phyloP scores from a whole-genome alignment of 1,284 basidiomycete genomes.

The Sporisorium graminicola region DNA sequence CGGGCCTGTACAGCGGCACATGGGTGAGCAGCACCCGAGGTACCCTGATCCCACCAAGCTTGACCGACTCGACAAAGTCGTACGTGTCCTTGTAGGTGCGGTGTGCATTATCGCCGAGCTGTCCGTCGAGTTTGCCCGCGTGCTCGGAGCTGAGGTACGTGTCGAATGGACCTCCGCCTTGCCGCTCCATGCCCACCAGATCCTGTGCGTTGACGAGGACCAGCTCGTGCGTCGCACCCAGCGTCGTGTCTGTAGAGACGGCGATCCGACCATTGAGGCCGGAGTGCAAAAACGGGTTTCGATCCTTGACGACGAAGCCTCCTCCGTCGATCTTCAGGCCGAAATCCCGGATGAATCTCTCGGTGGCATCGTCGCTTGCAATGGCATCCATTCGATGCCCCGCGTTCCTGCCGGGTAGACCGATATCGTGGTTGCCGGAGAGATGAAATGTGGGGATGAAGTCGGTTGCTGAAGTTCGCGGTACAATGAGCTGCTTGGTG shows the following conservation, averaged over 20 bases:
- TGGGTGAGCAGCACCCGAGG: conserved; percentile 59
- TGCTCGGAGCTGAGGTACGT: conserved; percentile 27
- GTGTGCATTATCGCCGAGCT: conserved; percentile 41
- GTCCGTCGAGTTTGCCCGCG: conserved; percentile 39
- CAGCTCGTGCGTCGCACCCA: conserved; percentile 57
- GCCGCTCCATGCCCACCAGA: conserved; percentile 58
- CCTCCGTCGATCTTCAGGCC: conserved; percentile 32
- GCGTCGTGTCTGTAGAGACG: conserved; percentile 23
- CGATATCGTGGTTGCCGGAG: conserved; percentile 62
- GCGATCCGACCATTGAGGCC: conserved; percentile 55
- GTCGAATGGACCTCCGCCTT: conserved; percentile 38
- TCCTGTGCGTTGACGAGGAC: conserved; percentile 55
- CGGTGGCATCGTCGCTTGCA: conserved; percentile 33
- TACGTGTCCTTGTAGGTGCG: conserved; percentile 39
- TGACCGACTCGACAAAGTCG: conserved; percentile 46
- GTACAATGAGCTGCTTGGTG: conserved; percentile 27
- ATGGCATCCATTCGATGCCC: conserved; percentile 18
- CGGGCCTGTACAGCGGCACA: conserved; percentile 51
- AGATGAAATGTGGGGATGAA: conserved; percentile 49
- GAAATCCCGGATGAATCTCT: conserved; percentile 35
- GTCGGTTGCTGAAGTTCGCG: conserved; percentile 20
- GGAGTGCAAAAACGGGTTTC: conserved; percentile 10
- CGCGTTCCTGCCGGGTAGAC: conserved; percentile 33
- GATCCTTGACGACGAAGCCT: conserved; percentile 35
- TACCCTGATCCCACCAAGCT: conserved; percentile 14